Evolutionary conservation across 1,139 yeast species (phyloP), one percentile per base, ranked within the genome.

Genomic region (Lodderomyces jiufengensis): DNA sequence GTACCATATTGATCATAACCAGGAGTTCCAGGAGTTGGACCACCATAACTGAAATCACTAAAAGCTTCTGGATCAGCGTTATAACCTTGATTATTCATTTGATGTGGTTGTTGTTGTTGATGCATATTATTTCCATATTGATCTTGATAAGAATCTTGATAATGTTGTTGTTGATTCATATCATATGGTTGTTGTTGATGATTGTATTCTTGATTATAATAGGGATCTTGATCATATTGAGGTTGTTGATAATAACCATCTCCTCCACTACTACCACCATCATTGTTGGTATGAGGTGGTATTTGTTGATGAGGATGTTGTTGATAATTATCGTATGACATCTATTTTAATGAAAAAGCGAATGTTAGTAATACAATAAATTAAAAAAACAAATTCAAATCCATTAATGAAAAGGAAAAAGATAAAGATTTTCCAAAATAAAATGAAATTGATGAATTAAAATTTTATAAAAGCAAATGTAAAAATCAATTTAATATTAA

Each of bases 1-100:
- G 87, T 80, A 33, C 88, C 85, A 54, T 81, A 84, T 47, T 84
- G 86, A 55, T 80, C 87, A 53, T 80, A 81, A 21, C 80, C 80
- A 23, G 79, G 73, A 37, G 71, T 63, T 36, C 87, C 87, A 25
- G 85, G 83, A 37, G 81, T 73, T 47, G 80, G 85, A 41, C 78
- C 80, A 24, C 85, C 85, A 51, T 82, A 81, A 47, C 84, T 75
- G 54, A 83, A 83, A 56, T 83, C 92, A 23, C 87, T 79, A 47
- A 82, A 84, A 36, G 85, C 85, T 59, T 83, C 94, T 10, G 81
- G 82, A 50, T 78, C 84, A 43, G 75, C 75, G 44, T 63, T 70
- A 53, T 71, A 75, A 29, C 66, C 70, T 51, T 74, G 80, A 61
- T 52, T 70, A 27, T 71, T 76, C 39, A 59, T 68, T 45, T 51